A percentile compares a stretch with the other conserved stretches of the same genome.
phyloP scores from a whole-genome alignment of 225 moss, liverwort and hornwort species.

The Sphagnum contortum region DNA sequence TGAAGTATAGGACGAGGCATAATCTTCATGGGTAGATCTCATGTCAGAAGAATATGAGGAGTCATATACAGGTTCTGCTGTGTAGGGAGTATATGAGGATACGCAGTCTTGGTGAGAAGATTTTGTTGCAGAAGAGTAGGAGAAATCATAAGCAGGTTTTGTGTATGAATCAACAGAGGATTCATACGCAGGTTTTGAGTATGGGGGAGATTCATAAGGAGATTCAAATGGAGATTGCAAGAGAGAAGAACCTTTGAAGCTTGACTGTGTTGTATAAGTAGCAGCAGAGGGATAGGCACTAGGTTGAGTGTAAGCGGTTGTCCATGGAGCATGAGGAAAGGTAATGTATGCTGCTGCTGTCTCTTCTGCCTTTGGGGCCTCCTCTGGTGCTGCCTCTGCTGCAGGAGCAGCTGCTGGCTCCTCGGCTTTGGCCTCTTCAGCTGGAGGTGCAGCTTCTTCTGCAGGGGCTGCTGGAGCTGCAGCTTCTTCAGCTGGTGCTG shows the following conservation, averaged over 20 bases:
- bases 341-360: constrained; percentile 28
- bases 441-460: too few species aligned
- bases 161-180: too few species aligned
- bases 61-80: too few species aligned
- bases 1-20: too few species aligned
- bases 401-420: neutral
- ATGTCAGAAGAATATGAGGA: too few species aligned
- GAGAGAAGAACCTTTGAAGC: constrained; percentile 11
- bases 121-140: too few species aligned
- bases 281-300: too few species aligned
- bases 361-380: neutral
- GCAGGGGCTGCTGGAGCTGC: neutral
- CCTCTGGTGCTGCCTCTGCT: neutral
- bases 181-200: neutral
- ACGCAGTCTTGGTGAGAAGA: too few species aligned
- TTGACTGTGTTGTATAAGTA: neutral
- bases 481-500: neutral
- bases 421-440: too few species aligned
- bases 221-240: constrained; percentile 1
- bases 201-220: constrained; percentile 4
- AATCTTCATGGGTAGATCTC: too few species aligned
- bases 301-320: constrained; percentile 3
- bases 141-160: too few species aligned
- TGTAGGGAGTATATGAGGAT: too few species aligned
- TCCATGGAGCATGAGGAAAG: constrained; percentile 31